A percentile compares a stretch with the other conserved stretches of the same genome.
Evolutionary conservation across 225 moss, liverwort and hornwort genomes (phyloP).

Genomic region (Polytrichum commune): DNA sequence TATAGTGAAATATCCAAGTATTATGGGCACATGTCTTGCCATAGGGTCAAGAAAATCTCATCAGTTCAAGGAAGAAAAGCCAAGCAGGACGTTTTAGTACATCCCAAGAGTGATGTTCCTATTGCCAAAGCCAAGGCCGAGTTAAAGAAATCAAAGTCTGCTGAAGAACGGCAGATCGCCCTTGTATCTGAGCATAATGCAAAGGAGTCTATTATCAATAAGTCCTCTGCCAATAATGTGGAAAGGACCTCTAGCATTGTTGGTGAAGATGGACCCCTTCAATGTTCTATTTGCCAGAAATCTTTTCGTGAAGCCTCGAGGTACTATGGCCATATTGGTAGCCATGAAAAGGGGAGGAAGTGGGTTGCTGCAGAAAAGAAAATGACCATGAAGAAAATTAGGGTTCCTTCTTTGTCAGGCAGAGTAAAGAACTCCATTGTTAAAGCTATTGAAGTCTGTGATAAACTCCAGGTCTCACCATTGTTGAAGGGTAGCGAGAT

Average conservation of each 20-base stretch:
- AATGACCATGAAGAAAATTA: neutral
- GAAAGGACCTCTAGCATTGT: neutral
- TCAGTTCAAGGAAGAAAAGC: too few relatives aligned
- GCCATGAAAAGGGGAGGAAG: slow-evolving; percentile 4
- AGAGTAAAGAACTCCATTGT: neutral
- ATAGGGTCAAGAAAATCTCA: too few relatives aligned
- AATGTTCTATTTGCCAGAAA: slow-evolving; percentile 2
- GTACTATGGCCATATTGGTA: neutral
- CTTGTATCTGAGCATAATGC: neutral
- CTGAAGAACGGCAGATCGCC: neutral
- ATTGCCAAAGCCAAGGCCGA: neutral
- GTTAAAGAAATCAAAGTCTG: neutral
- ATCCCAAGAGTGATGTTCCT: too few relatives aligned
- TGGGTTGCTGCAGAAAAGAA: neutral
- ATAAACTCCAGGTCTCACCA: too few relatives aligned
- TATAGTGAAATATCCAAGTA: too few relatives aligned
- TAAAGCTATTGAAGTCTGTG: neutral
- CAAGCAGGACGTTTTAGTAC: too few relatives aligned
- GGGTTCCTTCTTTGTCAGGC: neutral
- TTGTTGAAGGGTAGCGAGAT: too few relatives aligned
- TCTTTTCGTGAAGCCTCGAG: neutral
- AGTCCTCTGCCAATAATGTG: neutral
- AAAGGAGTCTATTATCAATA: neutral
- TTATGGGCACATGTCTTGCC: too few relatives aligned
- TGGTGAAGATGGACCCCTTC: neutral